Conservation (phyloP, 202 grass and related monocot genomes). For the Zoysia matrella region DNA sequence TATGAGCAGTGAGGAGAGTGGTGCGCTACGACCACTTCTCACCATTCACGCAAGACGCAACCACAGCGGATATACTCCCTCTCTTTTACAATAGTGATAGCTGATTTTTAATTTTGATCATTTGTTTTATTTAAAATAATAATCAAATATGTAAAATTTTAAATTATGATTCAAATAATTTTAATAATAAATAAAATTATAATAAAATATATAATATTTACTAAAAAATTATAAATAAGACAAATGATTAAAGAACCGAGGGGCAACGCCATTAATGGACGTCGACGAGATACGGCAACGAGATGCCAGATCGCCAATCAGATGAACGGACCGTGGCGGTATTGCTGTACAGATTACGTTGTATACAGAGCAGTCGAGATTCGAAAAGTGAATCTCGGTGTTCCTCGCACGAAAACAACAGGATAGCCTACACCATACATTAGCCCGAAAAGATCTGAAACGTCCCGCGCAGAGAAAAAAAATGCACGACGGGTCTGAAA, state of each 20-base stretch:
- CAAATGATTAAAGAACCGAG: no score
- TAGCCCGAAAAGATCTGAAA: slow-evolving; percentile 7
- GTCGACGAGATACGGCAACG: not conserved
- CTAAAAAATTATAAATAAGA: no score
- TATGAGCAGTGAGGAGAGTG: not conserved
- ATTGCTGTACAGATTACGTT: not conserved
- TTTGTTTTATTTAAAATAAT: not conserved
- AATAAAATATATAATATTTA: no score
- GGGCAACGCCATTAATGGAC: slow-evolving; percentile 30
- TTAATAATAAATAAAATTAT: no score
- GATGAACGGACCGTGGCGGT: not conserved
- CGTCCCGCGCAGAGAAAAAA: not conserved
- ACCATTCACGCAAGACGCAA: not conserved
- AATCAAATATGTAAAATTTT: no score
- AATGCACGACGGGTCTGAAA: not conserved
- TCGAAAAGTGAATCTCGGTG: no score
- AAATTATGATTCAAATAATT: no score
- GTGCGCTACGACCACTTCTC: not conserved
- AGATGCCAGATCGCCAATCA: not conserved
- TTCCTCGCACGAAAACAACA: not conserved
- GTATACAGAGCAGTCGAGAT: no score
- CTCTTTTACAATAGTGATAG: no score
- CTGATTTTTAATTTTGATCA: no score
- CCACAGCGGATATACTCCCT: not conserved
- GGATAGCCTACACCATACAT: not conserved